Evolutionary conservation across 495 filamentous ascomycete genomes (phyloP), one percentile per base, ranked within the genome.

Genomic region (Penicillium bovifimosum): DNA sequence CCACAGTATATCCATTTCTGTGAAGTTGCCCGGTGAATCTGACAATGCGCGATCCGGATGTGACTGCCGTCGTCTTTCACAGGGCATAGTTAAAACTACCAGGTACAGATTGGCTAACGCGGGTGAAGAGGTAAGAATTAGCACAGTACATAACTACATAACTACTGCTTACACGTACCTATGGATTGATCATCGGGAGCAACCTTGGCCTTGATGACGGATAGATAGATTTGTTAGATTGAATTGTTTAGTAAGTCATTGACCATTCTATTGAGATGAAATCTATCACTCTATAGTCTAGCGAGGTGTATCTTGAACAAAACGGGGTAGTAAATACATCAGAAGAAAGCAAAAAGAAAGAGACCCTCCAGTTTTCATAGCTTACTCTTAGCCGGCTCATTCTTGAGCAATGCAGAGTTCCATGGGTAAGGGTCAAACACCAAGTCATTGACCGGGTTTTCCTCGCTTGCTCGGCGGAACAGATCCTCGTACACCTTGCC

Each of bases 401-500:
- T 83, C 76, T 81, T 82, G 45, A 86, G 73, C 47, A 85, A 62
- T 13, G 76, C 74, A 47, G 68, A 69, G 34, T 77, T 82, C 62
- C 82, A 78, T 27, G 84, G 83, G 57, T 86, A 86, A 7, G 84
- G 84, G 64, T 87, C 83, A 47, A 86, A 76, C 9, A 79, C 78
- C 50, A 86, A 64, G 28, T 77, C 75, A 60, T 87, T 87, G 45
- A 86, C 69, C 26, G 83, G 84, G 65, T 87, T 87, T 65, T 84
- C 66, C 68, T 84, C 73, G 56, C 76, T 81, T 9, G 84, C 84
- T 20, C 84, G 65, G 44, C 80, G 66, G 70, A 86, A 86, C 64
- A 87, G 72, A 65, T 86, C 84, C 54, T 83, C 80, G 56, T 87
- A 87, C 24, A 86, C 83, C 54, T 83, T 76, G 18, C 84, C 84